phyloP scores from a whole-genome alignment of 176 grass and related monocot genomes.

The Triticum aestivum region IWGSC_CS_RefSeq_v2.1 NC_057801.1:626173752-626174251 shows the following conservation, averaged over 20 bases:
- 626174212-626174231: neutral
- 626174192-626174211: neutral
- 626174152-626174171: too few species aligned
- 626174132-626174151: too few species aligned
- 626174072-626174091: too few species aligned
- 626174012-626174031: neutral
- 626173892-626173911: slow-evolving; percentile 99
- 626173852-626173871: slow-evolving; percentile 72
- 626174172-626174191: neutral
- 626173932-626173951: slow-evolving; percentile 3
- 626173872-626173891: slow-evolving; percentile 98
- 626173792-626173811: neutral
- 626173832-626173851: slow-evolving; percentile 45
- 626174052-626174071: too few species aligned
- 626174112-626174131: too few species aligned
- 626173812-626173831: neutral
- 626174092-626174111: too few species aligned
- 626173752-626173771: neutral
- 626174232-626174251: slow-evolving; percentile 8
- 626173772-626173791: neutral
- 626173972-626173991: neutral
- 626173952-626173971: slow-evolving; percentile 12
- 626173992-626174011: neutral
- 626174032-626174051: neutral
- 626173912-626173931: slow-evolving; percentile 87